Conservation (phyloP, 2,329 filamentous ascomycete genomes). For the Leptographium wingfieldii region DNA sequence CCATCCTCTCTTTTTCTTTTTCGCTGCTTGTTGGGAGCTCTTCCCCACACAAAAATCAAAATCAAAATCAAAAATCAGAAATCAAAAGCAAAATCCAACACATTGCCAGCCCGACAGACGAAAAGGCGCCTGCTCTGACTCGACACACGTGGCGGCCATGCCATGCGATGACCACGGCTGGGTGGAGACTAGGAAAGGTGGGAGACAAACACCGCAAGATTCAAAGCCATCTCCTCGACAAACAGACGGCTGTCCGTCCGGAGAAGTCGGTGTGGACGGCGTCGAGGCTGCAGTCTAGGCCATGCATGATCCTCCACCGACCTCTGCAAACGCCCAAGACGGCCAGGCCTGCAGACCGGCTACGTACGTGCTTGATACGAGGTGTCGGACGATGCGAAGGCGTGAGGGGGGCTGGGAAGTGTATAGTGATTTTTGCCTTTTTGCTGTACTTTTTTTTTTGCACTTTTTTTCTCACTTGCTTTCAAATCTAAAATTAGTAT, state of each 20-base stretch:
- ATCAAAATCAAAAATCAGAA: not conserved
- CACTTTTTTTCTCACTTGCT: not conserved
- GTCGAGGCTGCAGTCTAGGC: not conserved
- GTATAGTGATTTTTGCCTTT: not conserved
- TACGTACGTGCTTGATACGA: not conserved
- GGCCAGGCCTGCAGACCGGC: not conserved
- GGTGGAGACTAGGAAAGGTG: not conserved
- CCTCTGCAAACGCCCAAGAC: not conserved
- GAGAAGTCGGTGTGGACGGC: not conserved
- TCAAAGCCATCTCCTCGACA: not conserved
- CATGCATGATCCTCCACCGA: not conserved
- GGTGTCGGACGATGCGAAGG: not conserved
- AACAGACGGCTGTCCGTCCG: not conserved
- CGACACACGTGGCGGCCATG: slow-evolving; percentile 38
- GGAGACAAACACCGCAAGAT: not conserved
- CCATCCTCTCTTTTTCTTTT: not conserved
- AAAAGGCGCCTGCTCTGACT: slow-evolving; percentile 28
- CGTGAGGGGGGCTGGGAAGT: no score
- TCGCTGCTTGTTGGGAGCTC: not conserved
- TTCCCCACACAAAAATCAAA: not conserved
- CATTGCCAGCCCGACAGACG: not conserved
- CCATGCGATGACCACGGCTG: not conserved
- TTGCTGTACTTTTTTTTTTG: not conserved
- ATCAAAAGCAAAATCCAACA: not conserved
- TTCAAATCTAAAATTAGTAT: not conserved